These are phyloP conservation scores for Elongisporangium prolatum DNA, from an alignment of 352 stramenopile genomes.

Conservation along the genomic window DNA sequence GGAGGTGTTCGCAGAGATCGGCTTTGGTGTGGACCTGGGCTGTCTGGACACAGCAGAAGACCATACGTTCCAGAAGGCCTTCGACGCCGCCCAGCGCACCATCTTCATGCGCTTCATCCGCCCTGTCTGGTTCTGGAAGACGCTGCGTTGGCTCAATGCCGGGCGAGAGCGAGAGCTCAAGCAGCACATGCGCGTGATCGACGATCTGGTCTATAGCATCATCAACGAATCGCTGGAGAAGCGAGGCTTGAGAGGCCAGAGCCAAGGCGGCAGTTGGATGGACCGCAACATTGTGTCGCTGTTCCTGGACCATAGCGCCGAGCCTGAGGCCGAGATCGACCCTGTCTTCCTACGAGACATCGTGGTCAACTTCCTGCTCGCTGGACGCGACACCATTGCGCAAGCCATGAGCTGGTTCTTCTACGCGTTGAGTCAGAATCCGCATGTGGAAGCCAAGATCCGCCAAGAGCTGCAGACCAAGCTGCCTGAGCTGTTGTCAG, in stretches of 20 bases:
- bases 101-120: conserved; percentile 31
- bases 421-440: conserved; percentile 41
- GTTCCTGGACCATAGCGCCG: conserved; percentile 7
- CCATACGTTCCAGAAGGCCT: conserved; percentile 45
- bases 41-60: conserved; percentile 24
- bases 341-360: conserved; percentile 57
- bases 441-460: conserved; percentile 40
- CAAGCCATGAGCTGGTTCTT: conserved; percentile 75
- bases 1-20: conserved; percentile 35
- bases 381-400: conserved; percentile 74
- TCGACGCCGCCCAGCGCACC: conserved; percentile 32
- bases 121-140: conserved; percentile 40
- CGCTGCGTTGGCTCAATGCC: conserved; percentile 24
- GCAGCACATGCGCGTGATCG: conserved; percentile 12
- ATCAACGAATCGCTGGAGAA: conserved; percentile 28
- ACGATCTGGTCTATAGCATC: conserved; percentile 24
- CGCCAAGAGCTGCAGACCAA: conserved; percentile 33
- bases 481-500: conserved; percentile 15
- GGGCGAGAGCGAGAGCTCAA: conserved; percentile 25
- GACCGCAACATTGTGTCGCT: conserved; percentile 2
- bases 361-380: conserved; percentile 76
- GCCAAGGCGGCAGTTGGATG: not conserved
- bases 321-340: conserved; percentile 13
- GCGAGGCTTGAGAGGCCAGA: not conserved
- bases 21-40: conserved; percentile 29